Conservation (phyloP, 2,329 filamentous ascomycete species). For the Tolypocladium amazonense region DNA sequence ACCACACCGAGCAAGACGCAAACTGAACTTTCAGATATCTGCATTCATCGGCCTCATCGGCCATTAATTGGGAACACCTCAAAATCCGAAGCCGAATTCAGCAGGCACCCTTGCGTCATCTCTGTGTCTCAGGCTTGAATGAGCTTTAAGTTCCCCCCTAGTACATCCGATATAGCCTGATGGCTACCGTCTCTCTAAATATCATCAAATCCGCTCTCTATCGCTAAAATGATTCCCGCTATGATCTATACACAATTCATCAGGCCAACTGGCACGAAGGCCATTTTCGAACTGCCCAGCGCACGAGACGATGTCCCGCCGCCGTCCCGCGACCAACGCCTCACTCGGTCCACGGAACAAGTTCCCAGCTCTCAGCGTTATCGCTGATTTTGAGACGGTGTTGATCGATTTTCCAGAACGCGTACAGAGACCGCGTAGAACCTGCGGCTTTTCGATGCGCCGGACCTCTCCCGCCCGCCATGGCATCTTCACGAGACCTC, state of each 20-base stretch:
- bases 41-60: neutral
- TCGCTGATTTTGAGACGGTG: constrained; percentile 59
- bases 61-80: neutral
- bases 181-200: neutral
- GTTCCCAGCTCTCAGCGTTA: constrained; percentile 51
- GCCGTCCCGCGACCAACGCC: neutral
- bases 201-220: neutral
- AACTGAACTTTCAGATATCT: neutral
- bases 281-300: neutral
- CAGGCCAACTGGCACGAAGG: neutral
- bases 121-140: neutral
- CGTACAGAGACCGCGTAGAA: constrained; percentile 50
- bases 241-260: neutral
- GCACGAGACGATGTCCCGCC: neutral
- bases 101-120: neutral
- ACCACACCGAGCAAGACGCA: neutral
- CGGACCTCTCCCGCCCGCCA: constrained; percentile 45
- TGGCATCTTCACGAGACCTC: constrained; percentile 49
- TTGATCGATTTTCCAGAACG: constrained; percentile 61
- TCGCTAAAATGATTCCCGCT: neutral
- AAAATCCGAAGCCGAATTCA: neutral
- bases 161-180: no score
- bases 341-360: constrained; percentile 42
- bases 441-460: constrained; percentile 57
- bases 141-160: no score